Base-by-base conservation (phyloP, 192 early-diverging fungal genomes). In the Helicostylum pulchrum region DNA sequence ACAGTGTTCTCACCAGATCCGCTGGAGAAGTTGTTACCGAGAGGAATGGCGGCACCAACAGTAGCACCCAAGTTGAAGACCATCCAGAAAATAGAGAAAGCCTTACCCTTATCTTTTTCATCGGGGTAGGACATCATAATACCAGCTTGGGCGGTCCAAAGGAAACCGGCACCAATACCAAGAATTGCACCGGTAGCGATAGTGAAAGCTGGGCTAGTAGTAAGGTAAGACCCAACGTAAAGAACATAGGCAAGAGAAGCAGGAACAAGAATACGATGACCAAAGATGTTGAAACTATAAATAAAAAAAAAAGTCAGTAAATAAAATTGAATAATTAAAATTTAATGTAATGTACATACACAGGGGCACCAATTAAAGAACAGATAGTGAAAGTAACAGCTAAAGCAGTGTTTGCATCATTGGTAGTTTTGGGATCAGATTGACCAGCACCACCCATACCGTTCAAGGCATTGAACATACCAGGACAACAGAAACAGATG, bases 51-150 rank as follows among this genome's bases (percentile, higher is more conserved):
- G 54, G 87, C 87, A 64, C 93, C 93, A 32, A 95, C 62, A 59
- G 90, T 82, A 34, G 86, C 91, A 57, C 93, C 93, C 68, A 87
- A 73, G 67, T 79, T 80, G 80, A 93, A 95, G 49, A 94, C 90
- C 60, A 85, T 78, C 93, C 93, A 95, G 83, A 95, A 95, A 21
- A 88, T 77, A 14, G 88, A 88, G 50, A 95, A 91, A 69, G 81
- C 93, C 53, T 79, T 85, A 31, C 90, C 92, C 76, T 93, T 93
- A 52, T 90, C 81, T n/a, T 85, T 68, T 70, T 94, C 92, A 7
- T 77, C 77, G 10, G 93, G 91, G 74, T 95, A 93, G 61, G 93
- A 87, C 70, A 90, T 80, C 87, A 92, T 90, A 67, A 94, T 90
- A 75, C 88, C 83, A 42, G 67, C 67, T 61, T 69, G 67, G 31